Evolutionary conservation across 2,329 filamentous ascomycete species (phyloP).

Genomic region (Diaporthe capsici): DNA sequence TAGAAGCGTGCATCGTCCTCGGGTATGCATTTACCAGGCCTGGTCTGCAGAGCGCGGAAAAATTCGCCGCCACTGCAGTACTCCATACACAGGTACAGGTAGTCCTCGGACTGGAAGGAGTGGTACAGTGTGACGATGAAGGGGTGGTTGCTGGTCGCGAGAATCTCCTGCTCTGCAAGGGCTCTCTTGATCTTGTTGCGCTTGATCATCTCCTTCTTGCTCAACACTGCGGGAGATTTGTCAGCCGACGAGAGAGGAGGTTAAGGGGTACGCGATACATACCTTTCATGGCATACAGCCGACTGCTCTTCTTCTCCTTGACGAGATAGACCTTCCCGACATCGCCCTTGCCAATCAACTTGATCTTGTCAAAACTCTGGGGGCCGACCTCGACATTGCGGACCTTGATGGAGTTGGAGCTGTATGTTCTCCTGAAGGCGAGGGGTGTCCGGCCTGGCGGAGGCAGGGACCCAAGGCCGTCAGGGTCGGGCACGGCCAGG

Average conservation of each 20-base stretch:
- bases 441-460: constrained; percentile 77
- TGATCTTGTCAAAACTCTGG: constrained; percentile 98
- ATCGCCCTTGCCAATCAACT: constrained; percentile 98
- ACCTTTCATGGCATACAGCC: constrained; percentile 99
- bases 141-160: constrained; percentile 98
- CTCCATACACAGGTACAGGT: constrained; percentile 99
- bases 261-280: constrained; percentile 48
- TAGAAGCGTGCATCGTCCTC: constrained; percentile 98
- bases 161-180: constrained; percentile 95
- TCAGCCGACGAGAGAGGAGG: constrained; percentile 51
- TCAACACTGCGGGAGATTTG: constrained; percentile 76
- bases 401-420: constrained; percentile 99
- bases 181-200: constrained; percentile 99
- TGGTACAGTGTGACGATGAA: constrained; percentile 99
- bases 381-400: constrained; percentile 96
- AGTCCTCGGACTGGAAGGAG: constrained; percentile 98
- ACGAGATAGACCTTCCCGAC: constrained; percentile 99
- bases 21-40: constrained; percentile 96
- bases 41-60: constrained; percentile 95
- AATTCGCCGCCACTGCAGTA: constrained; percentile 99
- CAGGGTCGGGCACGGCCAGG: constrained; percentile 60
- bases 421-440: constrained; percentile 94
- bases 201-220: constrained; percentile 99
- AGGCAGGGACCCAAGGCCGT: constrained; percentile 73
- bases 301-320: constrained; percentile 95